Evolutionary conservation across 495 filamentous ascomycete genomes (phyloP), one percentile per base, ranked within the genome.

Genomic region (Penicillium diatomitis): DNA sequence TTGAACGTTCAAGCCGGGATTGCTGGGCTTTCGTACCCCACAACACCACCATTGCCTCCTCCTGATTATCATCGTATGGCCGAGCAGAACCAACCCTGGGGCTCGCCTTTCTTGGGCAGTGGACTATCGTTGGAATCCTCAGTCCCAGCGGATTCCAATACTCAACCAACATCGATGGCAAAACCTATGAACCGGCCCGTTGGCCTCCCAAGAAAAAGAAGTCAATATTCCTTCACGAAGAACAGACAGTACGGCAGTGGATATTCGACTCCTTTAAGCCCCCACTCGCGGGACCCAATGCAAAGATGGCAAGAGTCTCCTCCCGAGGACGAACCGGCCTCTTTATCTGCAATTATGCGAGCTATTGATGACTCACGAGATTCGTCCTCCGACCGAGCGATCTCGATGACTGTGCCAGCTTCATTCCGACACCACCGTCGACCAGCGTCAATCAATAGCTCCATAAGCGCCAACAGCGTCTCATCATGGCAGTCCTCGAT

Each of bases 271-370:
- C 39, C 39, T 10, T 3, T 36, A 3, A 42, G 2, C 9, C 4
- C 47, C 29, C 34, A 6, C 10, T 11, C 46, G 10, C 35, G 47
- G 11, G 53, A 62, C 58, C 85, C 86, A 6, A 65, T 90, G 45
- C 82, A 90, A 60, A 67, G 86, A 71, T 90, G 85, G 85, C 75
- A 81, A 60, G 69, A 81, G 60, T 87, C 84, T 46, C 86, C 86
- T 1, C 85, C 85, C 6, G 85, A 88, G 66, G 73, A 88, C 66
- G 86, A 90, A 76, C 83, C 86, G 33, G 86, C 85, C 39, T 77
- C 81, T 9, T 72, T 87, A 39, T 77, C 77, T 6, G 86, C 78
- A 54, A 88, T 90, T 63, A 80, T 82, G 11, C 72, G 80, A 47
- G 85, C 85, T 48, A 70, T 88, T 20, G 78, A 76, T 27, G 71